Conservation (phyloP, 208 protist genomes). For the Acanthamoeba sp. region DNA sequence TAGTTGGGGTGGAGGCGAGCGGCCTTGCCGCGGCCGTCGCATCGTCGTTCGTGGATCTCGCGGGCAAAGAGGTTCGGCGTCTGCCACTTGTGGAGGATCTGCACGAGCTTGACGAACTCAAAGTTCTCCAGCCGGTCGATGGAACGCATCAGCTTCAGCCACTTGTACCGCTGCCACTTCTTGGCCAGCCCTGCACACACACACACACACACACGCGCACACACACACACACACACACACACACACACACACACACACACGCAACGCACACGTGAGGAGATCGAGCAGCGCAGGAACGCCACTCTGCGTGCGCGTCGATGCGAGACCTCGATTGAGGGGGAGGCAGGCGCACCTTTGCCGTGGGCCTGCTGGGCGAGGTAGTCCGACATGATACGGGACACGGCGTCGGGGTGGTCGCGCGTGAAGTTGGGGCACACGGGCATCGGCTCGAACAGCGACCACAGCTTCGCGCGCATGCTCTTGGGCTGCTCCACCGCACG, state of each 20-base stretch:
- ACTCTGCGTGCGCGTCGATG: too few relatives aligned
- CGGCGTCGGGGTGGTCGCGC: not conserved
- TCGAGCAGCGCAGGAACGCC: too few relatives aligned
- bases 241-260: too few relatives aligned
- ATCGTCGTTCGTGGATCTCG: not conserved
- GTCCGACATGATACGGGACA: not conserved
- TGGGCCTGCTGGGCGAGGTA: not conserved
- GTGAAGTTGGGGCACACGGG: conserved; percentile 16
- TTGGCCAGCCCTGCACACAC: not conserved
- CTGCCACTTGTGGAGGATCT: conserved; percentile 24
- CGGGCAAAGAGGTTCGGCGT: not conserved
- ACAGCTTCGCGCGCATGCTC: not conserved
- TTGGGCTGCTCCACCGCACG: not conserved
- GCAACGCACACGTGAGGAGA: too few relatives aligned
- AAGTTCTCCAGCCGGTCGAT: conserved; percentile 51
- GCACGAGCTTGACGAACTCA: not conserved
- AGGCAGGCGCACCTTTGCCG: not conserved
- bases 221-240: too few relatives aligned
- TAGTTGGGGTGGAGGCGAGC: too few relatives aligned
- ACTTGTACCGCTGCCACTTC: conserved; percentile 3
- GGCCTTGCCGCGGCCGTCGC: not conserved
- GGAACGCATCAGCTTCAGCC: not conserved
- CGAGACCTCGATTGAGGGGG: too few relatives aligned
- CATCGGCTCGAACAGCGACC: conserved; percentile 22
- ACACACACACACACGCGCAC: too few relatives aligned